These are phyloP conservation scores for Penicillium sp. DNA, from an alignment of 2,329 filamentous ascomycete genomes.

Conservation along the genomic window DNA sequence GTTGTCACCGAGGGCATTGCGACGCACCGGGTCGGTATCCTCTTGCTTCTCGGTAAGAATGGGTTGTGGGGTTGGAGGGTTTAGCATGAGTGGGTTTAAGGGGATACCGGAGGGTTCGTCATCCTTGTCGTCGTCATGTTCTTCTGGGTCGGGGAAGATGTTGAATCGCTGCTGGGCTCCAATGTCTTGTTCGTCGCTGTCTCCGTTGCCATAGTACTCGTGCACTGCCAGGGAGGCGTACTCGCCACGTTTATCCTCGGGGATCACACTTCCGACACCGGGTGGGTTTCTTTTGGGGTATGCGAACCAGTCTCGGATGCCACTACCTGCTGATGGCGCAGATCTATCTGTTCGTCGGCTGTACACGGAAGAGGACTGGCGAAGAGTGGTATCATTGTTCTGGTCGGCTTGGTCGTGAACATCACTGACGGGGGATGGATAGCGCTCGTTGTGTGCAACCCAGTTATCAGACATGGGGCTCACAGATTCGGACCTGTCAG, in stretches of 20 bases:
- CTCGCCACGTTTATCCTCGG: constrained; percentile 36
- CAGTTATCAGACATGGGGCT: constrained; percentile 45
- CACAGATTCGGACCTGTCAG: constrained; percentile 32
- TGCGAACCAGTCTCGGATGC: constrained; percentile 36
- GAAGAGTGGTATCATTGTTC: constrained; percentile 21
- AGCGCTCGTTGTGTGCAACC: constrained; percentile 39
- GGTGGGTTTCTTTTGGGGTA: constrained; percentile 31
- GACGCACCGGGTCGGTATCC: constrained; percentile 29
- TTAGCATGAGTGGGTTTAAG: constrained; percentile 48
- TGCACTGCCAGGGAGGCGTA: constrained; percentile 38
- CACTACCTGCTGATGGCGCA: constrained; percentile 24
- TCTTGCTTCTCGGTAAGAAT: constrained; percentile 21
- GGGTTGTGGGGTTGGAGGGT: constrained; percentile 46
- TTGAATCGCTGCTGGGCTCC: constrained; percentile 37
- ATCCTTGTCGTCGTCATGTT: constrained; percentile 28
- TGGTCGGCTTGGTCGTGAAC: constrained; percentile 18
- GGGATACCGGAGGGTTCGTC: constrained; percentile 22
- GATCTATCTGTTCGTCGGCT: constrained; percentile 29
- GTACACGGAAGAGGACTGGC: constrained; percentile 37
- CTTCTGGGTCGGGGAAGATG: constrained; percentile 34
- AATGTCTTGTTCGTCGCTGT: constrained; percentile 36
- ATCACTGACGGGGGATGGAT: constrained; percentile 28
- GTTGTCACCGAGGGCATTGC: constrained; percentile 34
- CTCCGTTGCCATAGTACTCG: constrained; percentile 36
- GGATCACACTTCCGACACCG: constrained; percentile 30